Evolutionary conservation across 1,284 basidiomycete species (phyloP), one percentile per base, ranked within the genome.

Genomic region (Tetrapyrgos nigripes): DNA sequence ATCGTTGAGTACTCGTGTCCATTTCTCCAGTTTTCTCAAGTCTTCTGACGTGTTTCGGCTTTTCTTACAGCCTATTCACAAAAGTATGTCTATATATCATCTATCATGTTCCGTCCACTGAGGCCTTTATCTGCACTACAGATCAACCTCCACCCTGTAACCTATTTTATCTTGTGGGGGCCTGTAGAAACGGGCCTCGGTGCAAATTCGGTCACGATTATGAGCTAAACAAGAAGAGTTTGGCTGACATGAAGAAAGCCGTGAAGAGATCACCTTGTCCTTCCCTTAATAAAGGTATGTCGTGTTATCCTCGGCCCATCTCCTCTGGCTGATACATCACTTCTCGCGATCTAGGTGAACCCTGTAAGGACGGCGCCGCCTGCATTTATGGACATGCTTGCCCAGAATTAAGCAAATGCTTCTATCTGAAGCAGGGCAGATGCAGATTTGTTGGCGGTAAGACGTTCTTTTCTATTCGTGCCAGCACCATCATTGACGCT

Each of bases 381-480:
- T 88, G 86, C 66, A 83, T 80, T 60, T 86, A 86, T 69, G 86
- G 86, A 4, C 87, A 88, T 68, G 67, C 74, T 50, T 88, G 86
- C 61, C 81, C 83, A 21, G 67, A 73, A 55, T 73, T 71, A 28
- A 68, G 74, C 3, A 81, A 76, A 21, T 88, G 86, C 70, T 76
- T 75, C 62, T 87, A 76, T 66, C 70, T 79, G 61, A 84, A 82
- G 72, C 72, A 78, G 53, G 81, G 81, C 23, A 82, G 70, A 60
- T 88, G 86, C 70, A 86, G 83, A 68, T 88, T 88, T 67, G 68
- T 75, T 60, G 84, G 81, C 70, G 75, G 86, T 87, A 76, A 75
- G 35, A 65, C 59, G 56, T 56, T 45, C 57, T 57, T 61, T 57
- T 45, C 21, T 37, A n/a, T 59, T 33, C 31, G 6, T 14, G 23